Conservation (phyloP, 2,329 filamentous ascomycete species). For the Zasmidium cellare region DNA sequence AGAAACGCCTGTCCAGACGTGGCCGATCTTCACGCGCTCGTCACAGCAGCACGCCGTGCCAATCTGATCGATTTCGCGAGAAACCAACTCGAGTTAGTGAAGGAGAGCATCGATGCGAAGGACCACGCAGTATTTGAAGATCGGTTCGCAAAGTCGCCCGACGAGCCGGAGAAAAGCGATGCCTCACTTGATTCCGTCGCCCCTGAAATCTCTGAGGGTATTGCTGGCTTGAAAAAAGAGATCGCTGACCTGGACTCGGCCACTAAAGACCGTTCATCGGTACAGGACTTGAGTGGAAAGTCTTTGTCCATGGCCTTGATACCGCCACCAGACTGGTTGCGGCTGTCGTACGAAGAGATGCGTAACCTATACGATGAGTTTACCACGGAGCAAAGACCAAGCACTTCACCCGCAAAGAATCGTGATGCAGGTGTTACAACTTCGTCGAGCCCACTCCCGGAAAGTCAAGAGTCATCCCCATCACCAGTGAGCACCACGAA, state of each 20-base stretch:
- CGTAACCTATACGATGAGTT: conserved; percentile 46
- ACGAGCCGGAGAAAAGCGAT: neutral
- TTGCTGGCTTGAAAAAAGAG: neutral
- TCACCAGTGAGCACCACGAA: conserved; percentile 17
- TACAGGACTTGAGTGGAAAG: conserved; percentile 37
- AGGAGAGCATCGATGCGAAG: conserved; percentile 9
- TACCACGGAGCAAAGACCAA: conserved; percentile 40
- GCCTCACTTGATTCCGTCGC: neutral
- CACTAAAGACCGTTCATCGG: conserved; percentile 15
- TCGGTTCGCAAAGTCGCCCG: conserved; percentile 11
- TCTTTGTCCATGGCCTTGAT: conserved; percentile 40
- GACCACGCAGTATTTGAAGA: conserved; percentile 8
- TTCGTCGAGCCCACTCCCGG: no score
- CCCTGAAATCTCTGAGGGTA: neutral
- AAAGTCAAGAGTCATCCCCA: no score
- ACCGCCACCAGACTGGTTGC: conserved; percentile 18
- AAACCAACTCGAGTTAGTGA: conserved; percentile 18
- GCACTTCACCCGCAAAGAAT: neutral
- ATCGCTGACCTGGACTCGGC: neutral
- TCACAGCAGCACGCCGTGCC: conserved; percentile 25
- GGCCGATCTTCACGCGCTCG: conserved; percentile 30
- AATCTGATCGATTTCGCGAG: conserved; percentile 22
- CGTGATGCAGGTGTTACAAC: neutral
- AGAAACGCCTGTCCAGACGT: conserved; percentile 16
- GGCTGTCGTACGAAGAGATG: conserved; percentile 31